These are phyloP conservation scores for Euphorbia celastroides DNA, from an alignment of 441 rosid genomes.

Conservation along the genomic window DNA sequence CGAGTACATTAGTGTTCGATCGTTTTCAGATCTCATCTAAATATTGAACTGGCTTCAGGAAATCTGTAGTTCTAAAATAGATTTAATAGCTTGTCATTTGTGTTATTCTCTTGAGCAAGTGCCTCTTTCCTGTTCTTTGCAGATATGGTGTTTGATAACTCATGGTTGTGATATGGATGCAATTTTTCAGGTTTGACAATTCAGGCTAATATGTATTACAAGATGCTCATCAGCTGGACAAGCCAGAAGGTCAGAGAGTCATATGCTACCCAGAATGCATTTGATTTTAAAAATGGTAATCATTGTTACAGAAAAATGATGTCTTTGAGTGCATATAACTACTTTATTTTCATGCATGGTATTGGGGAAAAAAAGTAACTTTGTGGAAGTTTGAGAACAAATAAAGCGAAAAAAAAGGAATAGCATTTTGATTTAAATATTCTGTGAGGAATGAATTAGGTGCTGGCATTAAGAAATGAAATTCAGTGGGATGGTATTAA, in stretches of 20 bases:
- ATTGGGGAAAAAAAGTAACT: background rate
- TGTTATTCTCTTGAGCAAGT: background rate
- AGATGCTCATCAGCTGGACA: conserved; percentile 95
- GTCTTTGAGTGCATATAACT: background rate
- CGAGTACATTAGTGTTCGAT: background rate
- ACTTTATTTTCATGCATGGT: background rate
- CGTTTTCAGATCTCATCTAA: background rate
- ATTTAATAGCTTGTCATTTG: no score
- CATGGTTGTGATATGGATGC: conserved; percentile 17
- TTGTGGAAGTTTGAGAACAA: background rate
- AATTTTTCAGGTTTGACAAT: conserved; percentile 74
- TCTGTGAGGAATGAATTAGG: background rate
- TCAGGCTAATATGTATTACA: conserved; percentile 97
- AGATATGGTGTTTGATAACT: background rate
- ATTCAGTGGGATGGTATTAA: background rate
- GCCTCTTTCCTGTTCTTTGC: background rate
- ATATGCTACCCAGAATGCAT: conserved; percentile 58
- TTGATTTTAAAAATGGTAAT: conserved; percentile 90
- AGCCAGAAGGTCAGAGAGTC: conserved; percentile 89
- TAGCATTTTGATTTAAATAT: background rate
- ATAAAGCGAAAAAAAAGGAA: background rate
- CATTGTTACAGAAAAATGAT: background rate
- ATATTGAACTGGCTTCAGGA: no score
- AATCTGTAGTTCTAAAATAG: no score
- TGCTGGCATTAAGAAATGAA: background rate